phyloP scores from a whole-genome alignment of 768 basidiomycete species.

The Panaeolus papilionaceus region DNA sequence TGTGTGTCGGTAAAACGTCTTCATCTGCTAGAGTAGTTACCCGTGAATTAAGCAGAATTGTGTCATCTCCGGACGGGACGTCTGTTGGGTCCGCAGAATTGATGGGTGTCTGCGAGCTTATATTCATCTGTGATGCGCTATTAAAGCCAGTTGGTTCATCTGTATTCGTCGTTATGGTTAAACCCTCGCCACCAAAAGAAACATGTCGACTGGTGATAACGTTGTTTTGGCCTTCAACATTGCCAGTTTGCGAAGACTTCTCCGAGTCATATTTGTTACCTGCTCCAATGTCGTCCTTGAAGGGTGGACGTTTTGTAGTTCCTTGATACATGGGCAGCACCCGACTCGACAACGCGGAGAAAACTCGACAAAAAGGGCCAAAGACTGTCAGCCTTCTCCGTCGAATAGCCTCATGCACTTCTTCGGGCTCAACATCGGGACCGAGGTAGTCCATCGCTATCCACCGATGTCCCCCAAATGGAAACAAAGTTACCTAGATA shows the following conservation, averaged over 20 bases:
- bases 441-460: slow-evolving; percentile 70
- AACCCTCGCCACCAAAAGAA: not conserved
- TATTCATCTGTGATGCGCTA: not conserved
- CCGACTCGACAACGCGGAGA: not conserved
- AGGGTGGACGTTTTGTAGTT: not conserved
- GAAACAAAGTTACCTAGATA: slow-evolving; percentile 66
- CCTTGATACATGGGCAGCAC: not conserved
- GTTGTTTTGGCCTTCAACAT: not conserved
- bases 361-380: not conserved
- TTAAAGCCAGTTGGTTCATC: not conserved
- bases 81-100: not conserved
- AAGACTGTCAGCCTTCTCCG: slow-evolving; percentile 37
- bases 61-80: not conserved
- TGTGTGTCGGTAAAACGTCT: slow-evolving; percentile 3
- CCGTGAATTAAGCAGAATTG: not conserved
- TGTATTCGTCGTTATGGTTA: not conserved
- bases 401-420: slow-evolving; percentile 53
- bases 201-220: not conserved
- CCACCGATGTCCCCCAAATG: slow-evolving; percentile 60
- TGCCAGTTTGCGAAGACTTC: not conserved
- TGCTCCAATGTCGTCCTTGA: not conserved
- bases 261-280: not conserved
- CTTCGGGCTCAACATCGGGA: slow-evolving; percentile 64
- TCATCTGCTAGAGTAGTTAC: not conserved
- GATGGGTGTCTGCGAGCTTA: not conserved